These are phyloP conservation scores for Hypsizygus marmoreus DNA, from an alignment of 768 basidiomycete species.

Conservation along the genomic window DNA sequence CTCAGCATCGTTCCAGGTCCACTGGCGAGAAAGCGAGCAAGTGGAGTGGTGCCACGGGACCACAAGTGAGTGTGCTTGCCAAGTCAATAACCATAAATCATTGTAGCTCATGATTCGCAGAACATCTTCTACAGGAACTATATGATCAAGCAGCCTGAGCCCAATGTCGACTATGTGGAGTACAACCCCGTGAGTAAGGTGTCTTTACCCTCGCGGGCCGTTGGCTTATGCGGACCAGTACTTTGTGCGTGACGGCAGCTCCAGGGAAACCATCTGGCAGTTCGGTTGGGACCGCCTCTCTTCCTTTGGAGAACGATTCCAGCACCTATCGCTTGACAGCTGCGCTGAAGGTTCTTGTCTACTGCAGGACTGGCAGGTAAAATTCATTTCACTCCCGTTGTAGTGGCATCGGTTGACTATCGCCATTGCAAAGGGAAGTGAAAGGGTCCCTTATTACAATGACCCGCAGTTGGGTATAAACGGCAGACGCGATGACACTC, in stretches of 20 bases:
- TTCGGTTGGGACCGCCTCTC: slow-evolving; percentile 8
- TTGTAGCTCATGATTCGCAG: slow-evolving; percentile 2
- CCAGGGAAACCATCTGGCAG: slow-evolving; percentile 4
- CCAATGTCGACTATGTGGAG: slow-evolving; percentile 6
- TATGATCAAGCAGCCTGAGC: slow-evolving; percentile 10
- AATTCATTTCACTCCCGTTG: too few relatives aligned
- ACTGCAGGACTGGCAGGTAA: slow-evolving; percentile 4
- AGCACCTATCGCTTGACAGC: too few relatives aligned
- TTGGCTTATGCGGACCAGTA: not conserved
- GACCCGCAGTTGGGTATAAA: too few relatives aligned
- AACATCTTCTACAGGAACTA: slow-evolving; percentile 16
- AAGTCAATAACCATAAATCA: not conserved
- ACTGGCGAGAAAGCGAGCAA: slow-evolving; percentile 16
- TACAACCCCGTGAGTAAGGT: slow-evolving; percentile 9
- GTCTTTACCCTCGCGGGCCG: not conserved
- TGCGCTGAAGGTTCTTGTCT: too few relatives aligned
- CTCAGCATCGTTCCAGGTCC: slow-evolving; percentile 2
- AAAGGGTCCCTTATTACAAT: too few relatives aligned
- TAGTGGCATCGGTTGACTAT: too few relatives aligned
- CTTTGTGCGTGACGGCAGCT: slow-evolving; percentile 10
- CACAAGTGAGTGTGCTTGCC: not conserved
- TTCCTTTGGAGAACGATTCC: slow-evolving; percentile 2
- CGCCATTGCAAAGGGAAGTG: too few relatives aligned
- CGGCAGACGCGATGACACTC: too few relatives aligned
- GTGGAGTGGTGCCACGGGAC: slow-evolving; percentile 14